Percentiles rank a stretch among this genome's conserved stretches.
Conservation (phyloP, 1,284 basidiomycete species). For the Cryptococcus hybrid region DNA sequence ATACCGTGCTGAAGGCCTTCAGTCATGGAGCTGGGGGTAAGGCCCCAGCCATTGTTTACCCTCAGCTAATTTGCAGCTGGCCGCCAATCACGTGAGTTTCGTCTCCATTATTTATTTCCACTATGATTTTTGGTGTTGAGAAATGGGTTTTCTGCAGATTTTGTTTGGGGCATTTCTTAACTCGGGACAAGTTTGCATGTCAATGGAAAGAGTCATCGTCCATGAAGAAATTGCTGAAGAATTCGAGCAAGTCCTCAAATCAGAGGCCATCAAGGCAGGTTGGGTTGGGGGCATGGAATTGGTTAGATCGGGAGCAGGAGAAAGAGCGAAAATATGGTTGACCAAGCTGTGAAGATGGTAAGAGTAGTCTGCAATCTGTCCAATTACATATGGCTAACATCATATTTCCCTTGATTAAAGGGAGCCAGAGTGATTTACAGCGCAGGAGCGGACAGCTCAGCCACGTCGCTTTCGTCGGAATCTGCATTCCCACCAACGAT, state of each 20-base stretch:
- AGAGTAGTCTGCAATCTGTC: conserved; percentile 3
- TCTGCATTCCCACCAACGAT: conserved; percentile 23
- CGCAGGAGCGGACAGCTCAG: conserved; percentile 10
- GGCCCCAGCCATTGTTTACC: conserved; percentile 56
- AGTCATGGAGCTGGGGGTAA: conserved; percentile 54
- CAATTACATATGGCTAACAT: neutral
- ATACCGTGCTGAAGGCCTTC: conserved; percentile 22
- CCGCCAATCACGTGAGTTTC: conserved; percentile 50
- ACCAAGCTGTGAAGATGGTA: conserved; percentile 28
- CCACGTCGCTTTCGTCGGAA: conserved; percentile 2
- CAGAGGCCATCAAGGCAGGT: conserved; percentile 2
- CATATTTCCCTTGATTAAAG: neutral
- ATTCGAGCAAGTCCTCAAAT: conserved; percentile 27
- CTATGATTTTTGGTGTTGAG: neutral
- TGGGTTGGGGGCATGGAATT: conserved; percentile 24
- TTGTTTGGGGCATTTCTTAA: conserved; percentile 61
- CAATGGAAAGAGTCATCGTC: conserved; percentile 65
- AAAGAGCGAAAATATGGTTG: conserved; percentile 22
- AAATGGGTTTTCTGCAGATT: conserved; percentile 45
- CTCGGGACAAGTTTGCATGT: conserved; percentile 70
- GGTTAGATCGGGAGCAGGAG: conserved; percentile 18
- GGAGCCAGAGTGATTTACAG: conserved; percentile 7
- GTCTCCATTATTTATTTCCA: neutral
- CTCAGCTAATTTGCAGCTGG: conserved; percentile 62
- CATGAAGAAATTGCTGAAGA: conserved; percentile 45